These are phyloP conservation scores for Aureobasidium leucospermi DNA, from an alignment of 2,329 filamentous ascomycete genomes.

Conservation along the genomic window DNA sequence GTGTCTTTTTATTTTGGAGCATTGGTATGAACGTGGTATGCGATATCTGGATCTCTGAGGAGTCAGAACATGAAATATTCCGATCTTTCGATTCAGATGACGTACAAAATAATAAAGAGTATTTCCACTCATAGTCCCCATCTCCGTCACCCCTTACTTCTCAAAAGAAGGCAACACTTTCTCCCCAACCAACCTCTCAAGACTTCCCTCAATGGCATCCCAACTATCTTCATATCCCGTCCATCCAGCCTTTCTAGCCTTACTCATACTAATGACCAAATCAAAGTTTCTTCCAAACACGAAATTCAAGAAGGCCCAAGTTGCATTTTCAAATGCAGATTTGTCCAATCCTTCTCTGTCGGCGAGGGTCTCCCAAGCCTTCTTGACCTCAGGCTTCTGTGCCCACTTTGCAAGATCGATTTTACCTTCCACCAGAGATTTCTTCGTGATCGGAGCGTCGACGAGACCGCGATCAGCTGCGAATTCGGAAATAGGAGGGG, in stretches of 20 bases:
- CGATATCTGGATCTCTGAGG: too few relatives aligned
- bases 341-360: conserved; percentile 28
- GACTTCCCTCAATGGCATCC: neutral
- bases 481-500: conserved; percentile 5
- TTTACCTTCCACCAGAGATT: conserved; percentile 26
- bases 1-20: too few relatives aligned
- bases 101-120: too few relatives aligned
- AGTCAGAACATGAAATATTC: too few relatives aligned
- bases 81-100: too few relatives aligned
- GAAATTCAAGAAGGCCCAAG: conserved; percentile 39
- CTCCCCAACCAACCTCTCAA: conserved; percentile 8
- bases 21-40: too few relatives aligned
- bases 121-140: too few relatives aligned
- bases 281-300: conserved; percentile 37
- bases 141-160: too few relatives aligned
- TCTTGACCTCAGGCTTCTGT: conserved; percentile 29
- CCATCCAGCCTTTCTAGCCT: conserved; percentile 40
- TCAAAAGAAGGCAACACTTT: conserved; percentile 8
- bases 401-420: conserved; percentile 38
- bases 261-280: conserved; percentile 38
- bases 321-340: conserved; percentile 35
- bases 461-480: neutral
- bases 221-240: conserved; percentile 29
- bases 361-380: conserved; percentile 34
- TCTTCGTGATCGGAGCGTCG: conserved; percentile 24